Evolutionary conservation across 1,139 yeast species (phyloP), one percentile per base, ranked within the genome.

Genomic region (Geotrichum aggregatum): DNA sequence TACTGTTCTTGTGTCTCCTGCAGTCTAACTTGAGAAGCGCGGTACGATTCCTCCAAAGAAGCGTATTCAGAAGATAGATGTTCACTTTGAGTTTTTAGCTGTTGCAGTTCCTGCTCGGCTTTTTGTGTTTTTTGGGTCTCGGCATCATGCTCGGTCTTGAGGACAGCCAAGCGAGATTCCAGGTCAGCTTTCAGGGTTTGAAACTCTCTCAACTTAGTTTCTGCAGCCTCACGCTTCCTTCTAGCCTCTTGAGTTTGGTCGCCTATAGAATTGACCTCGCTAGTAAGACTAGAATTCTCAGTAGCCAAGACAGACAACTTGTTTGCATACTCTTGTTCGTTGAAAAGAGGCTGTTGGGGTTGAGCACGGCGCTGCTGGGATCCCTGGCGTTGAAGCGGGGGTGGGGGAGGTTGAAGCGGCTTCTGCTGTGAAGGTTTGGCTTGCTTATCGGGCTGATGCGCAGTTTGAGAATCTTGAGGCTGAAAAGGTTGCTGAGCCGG

Each of bases 201-300:
- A 52, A 87, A 80, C 53, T 77, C 76, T 22, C 79, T 74, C 53
- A 91, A 76, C 63, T 92, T 96, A 56, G 79, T 80, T 62, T 85
- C 89, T 0, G 95, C 88, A 56, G 82, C 78, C 22, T 79, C 74
- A 58, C 88, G 84, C 69, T 84, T 86, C 33, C 82, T 84, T 57
- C 82, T 83, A 33, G 87, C 75, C 16, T 76, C 77, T 0, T 85
- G 74, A 1, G 95, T 86, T 69, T 91, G 96, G 21, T 77, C 71
- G 1, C 91, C 78, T 58, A 89, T 75, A 0, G 96, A 84, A 56
- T 82, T 82, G 56, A 88, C 83, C 71, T 91, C 96, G 63, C 84
- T 87, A 1, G 95, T 85, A 47, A 86, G 76, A 61, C 91, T 88
- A 14, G 96, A 96, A 67, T 87, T 77, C 61, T 88, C 96, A 2